Conservation (phyloP, 495 filamentous ascomycete genomes). For the Aspergillus haitiensis region DNA sequence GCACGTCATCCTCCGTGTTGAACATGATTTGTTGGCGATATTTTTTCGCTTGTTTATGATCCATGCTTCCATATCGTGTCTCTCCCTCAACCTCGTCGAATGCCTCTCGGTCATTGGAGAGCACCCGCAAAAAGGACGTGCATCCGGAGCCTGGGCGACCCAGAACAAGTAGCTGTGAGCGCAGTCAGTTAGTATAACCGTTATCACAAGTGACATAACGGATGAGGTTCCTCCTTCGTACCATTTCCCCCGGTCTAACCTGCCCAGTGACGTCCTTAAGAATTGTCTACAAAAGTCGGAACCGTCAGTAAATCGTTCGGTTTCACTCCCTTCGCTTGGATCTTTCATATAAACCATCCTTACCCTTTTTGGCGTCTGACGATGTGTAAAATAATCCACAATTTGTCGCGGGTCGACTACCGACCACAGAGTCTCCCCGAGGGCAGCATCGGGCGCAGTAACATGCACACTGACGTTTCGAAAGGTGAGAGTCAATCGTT, state of each 20-base stretch:
- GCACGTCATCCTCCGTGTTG: constrained; percentile 62
- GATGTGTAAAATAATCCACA: constrained; percentile 22
- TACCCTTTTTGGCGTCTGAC: constrained; percentile 34
- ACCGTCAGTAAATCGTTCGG: not conserved
- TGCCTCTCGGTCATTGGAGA: constrained; percentile 39
- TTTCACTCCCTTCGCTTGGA: not conserved
- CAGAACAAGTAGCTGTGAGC: constrained; percentile 39
- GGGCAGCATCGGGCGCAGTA: constrained; percentile 41
- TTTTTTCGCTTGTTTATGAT: constrained; percentile 32
- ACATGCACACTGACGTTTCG: constrained; percentile 40
- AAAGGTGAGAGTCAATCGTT: constrained; percentile 41
- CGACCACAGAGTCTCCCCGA: constrained; percentile 40
- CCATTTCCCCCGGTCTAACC: constrained; percentile 44
- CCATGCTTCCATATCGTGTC: constrained; percentile 38
- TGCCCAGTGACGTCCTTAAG: constrained; percentile 40
- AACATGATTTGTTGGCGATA: constrained; percentile 48
- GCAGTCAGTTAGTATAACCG: constrained; percentile 5
- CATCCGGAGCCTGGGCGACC: constrained; percentile 48
- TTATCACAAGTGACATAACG: not conserved
- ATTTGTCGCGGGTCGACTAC: constrained; percentile 38
- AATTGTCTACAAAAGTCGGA: constrained; percentile 32
- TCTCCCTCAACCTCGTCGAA: constrained; percentile 40
- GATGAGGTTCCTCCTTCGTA: constrained; percentile 14
- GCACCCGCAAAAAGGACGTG: constrained; percentile 41
- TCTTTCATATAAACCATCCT: not conserved